phyloP scores from a whole-genome alignment of 176 grass and related monocot species.

The Puya raimondii region DNA sequence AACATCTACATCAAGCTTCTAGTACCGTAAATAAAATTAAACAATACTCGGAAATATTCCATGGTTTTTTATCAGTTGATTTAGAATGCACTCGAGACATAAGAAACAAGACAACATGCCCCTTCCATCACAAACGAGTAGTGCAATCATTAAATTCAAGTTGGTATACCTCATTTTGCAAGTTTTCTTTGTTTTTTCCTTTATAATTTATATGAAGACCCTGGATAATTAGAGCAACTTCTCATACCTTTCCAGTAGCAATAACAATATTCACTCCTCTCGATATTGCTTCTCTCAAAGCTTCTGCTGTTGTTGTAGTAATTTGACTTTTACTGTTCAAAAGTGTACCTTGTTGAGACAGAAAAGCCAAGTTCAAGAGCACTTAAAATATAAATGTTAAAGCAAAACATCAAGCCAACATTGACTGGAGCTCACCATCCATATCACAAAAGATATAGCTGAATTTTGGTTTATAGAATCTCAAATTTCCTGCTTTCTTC shows the following conservation, averaged over 20 bases:
- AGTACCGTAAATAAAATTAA: neutral
- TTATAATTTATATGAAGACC: neutral
- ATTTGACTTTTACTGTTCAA: conserved; percentile 95
- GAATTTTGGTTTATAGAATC: conserved; percentile 96
- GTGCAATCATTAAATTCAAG: neutral
- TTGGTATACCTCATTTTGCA: neutral
- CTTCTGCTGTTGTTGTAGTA: conserved; percentile 62
- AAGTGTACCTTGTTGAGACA: conserved; percentile 64
- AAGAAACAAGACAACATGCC: neutral
- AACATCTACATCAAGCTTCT: neutral
- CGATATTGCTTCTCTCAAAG: conserved; percentile 76
- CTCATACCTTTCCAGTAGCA: conserved; percentile 85
- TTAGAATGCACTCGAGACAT: neutral
- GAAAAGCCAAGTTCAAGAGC: conserved; percentile 12
- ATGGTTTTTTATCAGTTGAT: neutral
- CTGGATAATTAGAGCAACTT: neutral
- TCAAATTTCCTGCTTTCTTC: conserved; percentile 57
- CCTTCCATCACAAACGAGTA: neutral
- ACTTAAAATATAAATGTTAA: conserved; percentile 4
- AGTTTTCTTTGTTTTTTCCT: neutral
- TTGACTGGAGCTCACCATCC: conserved; percentile 58
- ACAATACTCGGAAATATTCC: neutral
- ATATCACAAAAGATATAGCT: conserved; percentile 94
- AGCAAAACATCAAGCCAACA: conserved; percentile 13
- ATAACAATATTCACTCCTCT: conserved; percentile 90